Conservation (phyloP, 163 green algal species). For the Scenedesmus sp. region DNA sequence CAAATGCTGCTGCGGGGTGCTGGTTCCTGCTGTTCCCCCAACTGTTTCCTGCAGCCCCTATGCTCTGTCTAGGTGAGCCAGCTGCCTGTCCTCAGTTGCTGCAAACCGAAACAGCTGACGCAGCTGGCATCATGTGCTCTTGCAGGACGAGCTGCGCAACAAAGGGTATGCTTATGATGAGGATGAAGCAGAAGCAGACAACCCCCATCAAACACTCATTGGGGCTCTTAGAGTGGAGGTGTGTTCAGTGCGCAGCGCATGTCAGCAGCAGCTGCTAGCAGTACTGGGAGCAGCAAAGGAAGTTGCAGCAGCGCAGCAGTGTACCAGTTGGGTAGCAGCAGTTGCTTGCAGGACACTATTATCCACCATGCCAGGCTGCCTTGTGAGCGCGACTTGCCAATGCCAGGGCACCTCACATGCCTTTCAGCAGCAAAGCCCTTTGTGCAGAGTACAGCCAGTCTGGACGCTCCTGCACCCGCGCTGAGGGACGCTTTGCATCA, state of each 20-base stretch:
- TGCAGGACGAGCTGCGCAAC: constrained; percentile 59
- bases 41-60: constrained; percentile 8
- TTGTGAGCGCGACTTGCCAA: not conserved
- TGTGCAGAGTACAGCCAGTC: too few relatives aligned
- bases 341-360: not conserved
- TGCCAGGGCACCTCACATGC: not conserved
- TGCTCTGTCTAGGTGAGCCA: not conserved
- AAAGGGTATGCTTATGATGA: constrained; percentile 59
- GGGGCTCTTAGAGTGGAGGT: constrained; percentile 70
- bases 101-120: not conserved
- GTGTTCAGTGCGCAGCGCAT: not conserved
- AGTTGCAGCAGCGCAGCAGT: not conserved
- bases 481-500: too few relatives aligned
- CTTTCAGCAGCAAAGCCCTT: too few relatives aligned
- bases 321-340: not conserved
- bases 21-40: not conserved
- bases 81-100: not conserved
- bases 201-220: constrained; percentile 63
- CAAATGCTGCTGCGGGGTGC: not conserved
- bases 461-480: too few relatives aligned
- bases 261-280: not conserved
- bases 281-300: not conserved
- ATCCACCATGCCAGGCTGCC: not conserved
- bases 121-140: not conserved
- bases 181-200: constrained; percentile 60